These are phyloP conservation scores for Blumeriella jaapii DNA, from an alignment of 2,329 filamentous ascomycete genomes.

Conservation along the genomic window DNA sequence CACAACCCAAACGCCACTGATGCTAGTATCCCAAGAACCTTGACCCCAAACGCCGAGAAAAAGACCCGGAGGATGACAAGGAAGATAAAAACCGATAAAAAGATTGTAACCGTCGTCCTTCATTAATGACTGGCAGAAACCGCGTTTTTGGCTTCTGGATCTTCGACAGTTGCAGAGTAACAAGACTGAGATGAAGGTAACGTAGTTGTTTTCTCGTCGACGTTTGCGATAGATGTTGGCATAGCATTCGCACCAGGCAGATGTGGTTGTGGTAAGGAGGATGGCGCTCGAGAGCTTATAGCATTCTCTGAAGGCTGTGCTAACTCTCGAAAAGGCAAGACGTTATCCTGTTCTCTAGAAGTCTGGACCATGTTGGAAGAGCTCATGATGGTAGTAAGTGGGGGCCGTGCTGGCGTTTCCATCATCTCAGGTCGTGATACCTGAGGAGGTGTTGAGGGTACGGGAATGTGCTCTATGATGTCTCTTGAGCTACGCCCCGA, in stretches of 20 bases:
- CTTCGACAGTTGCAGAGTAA: conserved; percentile 24
- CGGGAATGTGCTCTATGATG: conserved; percentile 20
- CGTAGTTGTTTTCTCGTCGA: conserved; percentile 27
- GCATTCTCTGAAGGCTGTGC: conserved; percentile 12
- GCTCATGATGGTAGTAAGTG: conserved; percentile 18
- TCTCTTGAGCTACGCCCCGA: conserved; percentile 12
- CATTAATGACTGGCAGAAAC: not conserved
- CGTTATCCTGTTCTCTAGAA: conserved; percentile 3
- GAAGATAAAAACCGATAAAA: too few species aligned
- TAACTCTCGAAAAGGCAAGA: conserved; percentile 12
- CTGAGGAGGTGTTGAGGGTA: conserved; percentile 10
- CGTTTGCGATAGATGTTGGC: conserved; percentile 13
- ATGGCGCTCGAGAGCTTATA: conserved; percentile 9
- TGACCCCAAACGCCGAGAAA: too few species aligned
- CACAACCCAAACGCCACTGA: too few species aligned
- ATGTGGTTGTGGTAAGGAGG: conserved; percentile 12
- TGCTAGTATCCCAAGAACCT: too few species aligned
- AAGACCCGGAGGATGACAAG: too few species aligned
- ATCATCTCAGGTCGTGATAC: conserved; percentile 12
- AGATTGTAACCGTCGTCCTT: not conserved
- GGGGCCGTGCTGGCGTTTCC: conserved; percentile 13
- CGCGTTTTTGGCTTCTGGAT: conserved; percentile 6
- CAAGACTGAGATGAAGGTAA: conserved; percentile 41
- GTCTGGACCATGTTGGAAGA: conserved; percentile 17
- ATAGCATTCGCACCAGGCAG: conserved; percentile 16